phyloP scores from a whole-genome alignment of 73 alveolate species.

The Tetrahymena elliotti region DNA sequence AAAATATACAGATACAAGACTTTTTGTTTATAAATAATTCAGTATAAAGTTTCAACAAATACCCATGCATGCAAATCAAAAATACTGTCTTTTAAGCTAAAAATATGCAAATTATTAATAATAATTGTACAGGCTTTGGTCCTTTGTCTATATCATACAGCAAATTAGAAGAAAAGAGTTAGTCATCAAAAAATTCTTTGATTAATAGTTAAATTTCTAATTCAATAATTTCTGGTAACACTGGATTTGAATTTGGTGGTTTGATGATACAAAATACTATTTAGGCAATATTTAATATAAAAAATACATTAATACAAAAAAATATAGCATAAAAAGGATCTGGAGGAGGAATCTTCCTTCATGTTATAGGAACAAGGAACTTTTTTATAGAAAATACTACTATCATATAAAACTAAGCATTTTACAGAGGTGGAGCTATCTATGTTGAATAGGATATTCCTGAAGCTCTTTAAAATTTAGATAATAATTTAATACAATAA shows the following conservation, averaged over 20 bases:
- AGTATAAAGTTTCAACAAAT: neutral
- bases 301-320: neutral
- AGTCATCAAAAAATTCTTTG: no score
- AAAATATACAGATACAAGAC: neutral
- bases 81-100: neutral
- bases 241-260: neutral
- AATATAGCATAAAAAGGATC: neutral
- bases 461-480: neutral
- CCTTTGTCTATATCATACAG: neutral
- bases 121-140: neutral
- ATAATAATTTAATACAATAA: neutral
- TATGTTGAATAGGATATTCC: neutral
- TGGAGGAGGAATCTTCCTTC: neutral
- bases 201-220: neutral
- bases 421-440: neutral
- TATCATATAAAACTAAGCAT: neutral
- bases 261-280: neutral
- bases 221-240: neutral
- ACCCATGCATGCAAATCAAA: neutral
- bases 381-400: neutral
- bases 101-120: neutral
- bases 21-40: neutral
- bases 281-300: neutral
- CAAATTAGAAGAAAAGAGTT: neutral
- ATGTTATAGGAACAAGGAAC: neutral